Base-by-base conservation (phyloP, 2,329 filamentous ascomycete species). In the Pseudogymnoascus sp. region DNA sequence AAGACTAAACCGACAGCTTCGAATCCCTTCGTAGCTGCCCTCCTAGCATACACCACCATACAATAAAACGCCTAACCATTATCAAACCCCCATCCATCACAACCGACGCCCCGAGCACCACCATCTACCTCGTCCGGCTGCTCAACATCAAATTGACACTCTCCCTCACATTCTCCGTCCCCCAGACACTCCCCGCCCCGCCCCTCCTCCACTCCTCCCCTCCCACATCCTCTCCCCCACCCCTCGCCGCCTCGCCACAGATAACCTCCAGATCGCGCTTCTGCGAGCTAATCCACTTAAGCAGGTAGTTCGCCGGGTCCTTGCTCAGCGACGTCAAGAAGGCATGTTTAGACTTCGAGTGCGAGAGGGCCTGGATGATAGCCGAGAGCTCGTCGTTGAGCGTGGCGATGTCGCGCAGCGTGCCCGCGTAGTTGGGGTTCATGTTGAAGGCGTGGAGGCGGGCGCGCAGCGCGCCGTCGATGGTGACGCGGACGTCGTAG, bases 201-300 rank as follows among this genome's bases (percentile, higher is more conserved):
- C 83, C 83, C 65, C 82, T 82, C 67, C 89, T 82, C 87, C 89
- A 93, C 74, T 92, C 89, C 68, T 87, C 85, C 3, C 83, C 83
- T 2, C 76, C 77, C 2, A 79, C 78, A 67, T 82, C 78, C 67
- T 85, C 82, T 54, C 81, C 80, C 37, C 83, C 79, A 77, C 90
- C 79, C 81, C 82, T 45, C 79, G 79, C 84, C 1, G 88, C 86
- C 76, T 97, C 93, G 65, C 92, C 93, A 67, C 95, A 83, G 60
- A 97, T 88, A 6, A 95, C 86, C 72, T 96, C 92, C 37, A 97
- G 80, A 74, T 98, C 93, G 60, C 93, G 83, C 77, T 92, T 92
- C 79, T 99, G 95, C 14, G 89, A 93, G 71, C 88, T 92, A 62
- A 96, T 81, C 95, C 95, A 99, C 72, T 90, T 86, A 68, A 85